Conservation (phyloP, 345 rosid genomes). For the Punica granatum region DNA sequence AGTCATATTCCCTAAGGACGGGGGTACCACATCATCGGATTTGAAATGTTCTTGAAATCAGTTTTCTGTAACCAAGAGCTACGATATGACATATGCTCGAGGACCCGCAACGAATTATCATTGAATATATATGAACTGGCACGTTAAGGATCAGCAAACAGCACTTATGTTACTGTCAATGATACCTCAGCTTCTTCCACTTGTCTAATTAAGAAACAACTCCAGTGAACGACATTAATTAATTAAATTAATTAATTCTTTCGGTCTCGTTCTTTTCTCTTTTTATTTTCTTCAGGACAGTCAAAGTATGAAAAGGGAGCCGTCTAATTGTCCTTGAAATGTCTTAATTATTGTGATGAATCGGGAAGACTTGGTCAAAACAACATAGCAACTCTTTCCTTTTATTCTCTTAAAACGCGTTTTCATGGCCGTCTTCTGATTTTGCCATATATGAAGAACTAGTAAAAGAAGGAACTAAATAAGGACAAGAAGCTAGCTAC, state of each 20-base stretch:
- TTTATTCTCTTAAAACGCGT: background rate
- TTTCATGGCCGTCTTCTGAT: background rate
- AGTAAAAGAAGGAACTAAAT: background rate
- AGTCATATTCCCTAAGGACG: too few species aligned
- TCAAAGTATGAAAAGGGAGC: background rate
- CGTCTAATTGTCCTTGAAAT: background rate
- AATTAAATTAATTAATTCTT: background rate
- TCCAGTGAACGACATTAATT: background rate
- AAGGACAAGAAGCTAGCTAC: background rate
- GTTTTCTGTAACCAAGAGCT: too few species aligned
- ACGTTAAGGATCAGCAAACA: background rate
- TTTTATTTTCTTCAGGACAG: background rate
- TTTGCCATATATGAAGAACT: slow-evolving; percentile 3
- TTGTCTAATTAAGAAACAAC: background rate
- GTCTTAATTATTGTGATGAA: background rate
- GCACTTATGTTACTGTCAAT: background rate
- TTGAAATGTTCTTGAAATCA: too few species aligned
- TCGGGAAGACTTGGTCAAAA: background rate
- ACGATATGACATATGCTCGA: background rate
- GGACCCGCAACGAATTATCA: too few species aligned
- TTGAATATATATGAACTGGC: background rate
- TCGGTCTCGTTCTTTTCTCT: background rate
- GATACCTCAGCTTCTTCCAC: background rate
- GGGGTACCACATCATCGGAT: too few species aligned
- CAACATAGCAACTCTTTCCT: background rate